Conservation (phyloP, 495 filamentous ascomycete genomes). For the Aspergillus asperescens region DNA sequence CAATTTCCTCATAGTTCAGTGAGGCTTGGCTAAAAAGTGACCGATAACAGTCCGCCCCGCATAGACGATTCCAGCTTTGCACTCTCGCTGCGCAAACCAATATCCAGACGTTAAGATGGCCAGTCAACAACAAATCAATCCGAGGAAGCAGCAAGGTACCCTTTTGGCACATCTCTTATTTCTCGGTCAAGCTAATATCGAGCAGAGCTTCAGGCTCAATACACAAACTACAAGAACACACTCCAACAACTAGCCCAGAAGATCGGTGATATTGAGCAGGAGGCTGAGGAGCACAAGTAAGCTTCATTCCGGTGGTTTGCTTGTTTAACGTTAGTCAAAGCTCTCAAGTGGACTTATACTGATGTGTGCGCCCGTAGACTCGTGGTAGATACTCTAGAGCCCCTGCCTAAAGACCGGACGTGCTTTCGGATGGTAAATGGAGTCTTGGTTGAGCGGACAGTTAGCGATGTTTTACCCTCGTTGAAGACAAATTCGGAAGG, state of each 20-base stretch:
- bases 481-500: constrained; percentile 94
- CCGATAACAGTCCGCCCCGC: constrained; percentile 10
- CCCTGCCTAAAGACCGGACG: constrained; percentile 79
- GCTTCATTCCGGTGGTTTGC: constrained; percentile 30
- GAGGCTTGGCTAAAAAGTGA: background rate
- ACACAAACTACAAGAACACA: constrained; percentile 91
- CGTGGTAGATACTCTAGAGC: constrained; percentile 87
- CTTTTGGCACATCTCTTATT: background rate
- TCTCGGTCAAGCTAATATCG: constrained; percentile 11
- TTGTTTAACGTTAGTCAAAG: too few relatives aligned
- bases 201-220: constrained; percentile 87
- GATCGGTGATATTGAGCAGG: constrained; percentile 95
- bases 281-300: constrained; percentile 97
- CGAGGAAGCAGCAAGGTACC: constrained; percentile 81
- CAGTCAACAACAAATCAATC: constrained; percentile 43
- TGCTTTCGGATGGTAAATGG: constrained; percentile 99
- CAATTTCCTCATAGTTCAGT: background rate
- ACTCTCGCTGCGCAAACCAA: constrained; percentile 17
- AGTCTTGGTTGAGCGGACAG: constrained; percentile 87
- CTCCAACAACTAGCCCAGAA: constrained; percentile 91
- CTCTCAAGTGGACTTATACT: constrained; percentile 13
- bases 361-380: constrained; percentile 51
- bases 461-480: constrained; percentile 84
- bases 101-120: constrained; percentile 32
- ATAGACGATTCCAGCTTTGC: constrained; percentile 26